phyloP scores from a whole-genome alignment of 345 rosid genomes.

The Murraya paniculata region DNA sequence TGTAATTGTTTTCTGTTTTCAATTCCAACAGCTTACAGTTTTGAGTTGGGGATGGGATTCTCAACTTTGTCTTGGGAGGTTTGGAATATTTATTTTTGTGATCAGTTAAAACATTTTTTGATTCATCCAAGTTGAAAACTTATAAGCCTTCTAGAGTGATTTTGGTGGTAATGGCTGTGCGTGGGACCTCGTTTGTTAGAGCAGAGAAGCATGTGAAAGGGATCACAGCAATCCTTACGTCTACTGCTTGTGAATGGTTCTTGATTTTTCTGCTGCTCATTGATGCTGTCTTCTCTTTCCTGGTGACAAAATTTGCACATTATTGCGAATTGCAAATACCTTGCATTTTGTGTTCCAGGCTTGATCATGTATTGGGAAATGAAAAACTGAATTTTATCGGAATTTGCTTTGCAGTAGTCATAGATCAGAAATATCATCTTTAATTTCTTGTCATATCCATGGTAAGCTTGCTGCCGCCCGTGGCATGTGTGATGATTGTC shows the following conservation, averaged over 20 bases:
- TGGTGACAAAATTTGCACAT: conserved; percentile 59
- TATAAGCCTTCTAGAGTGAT: conserved; percentile 18
- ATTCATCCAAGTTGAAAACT: conserved; percentile 12
- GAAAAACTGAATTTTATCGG: conserved; percentile 43
- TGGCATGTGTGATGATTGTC: conserved; percentile 64
- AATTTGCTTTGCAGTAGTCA: conserved; percentile 59
- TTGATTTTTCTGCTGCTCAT: conserved; percentile 58
- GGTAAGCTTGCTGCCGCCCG: conserved; percentile 55
- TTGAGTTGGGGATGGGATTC: conserved; percentile 25
- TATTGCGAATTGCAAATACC: conserved; percentile 58
- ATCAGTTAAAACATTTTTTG: conserved; percentile 17
- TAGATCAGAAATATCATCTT: conserved; percentile 58
- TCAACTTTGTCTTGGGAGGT: conserved; percentile 17
- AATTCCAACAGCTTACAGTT: conserved; percentile 5
- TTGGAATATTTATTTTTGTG: conserved; percentile 3
- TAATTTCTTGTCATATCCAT: conserved; percentile 58
- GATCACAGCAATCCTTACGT: conserved; percentile 33
- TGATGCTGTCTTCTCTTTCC: conserved; percentile 56
- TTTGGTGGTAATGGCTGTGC: conserved; percentile 33
- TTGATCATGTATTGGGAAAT: conserved; percentile 49
- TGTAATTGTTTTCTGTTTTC: conserved; percentile 11
- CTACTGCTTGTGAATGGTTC: conserved; percentile 69
- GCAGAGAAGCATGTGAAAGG: conserved; percentile 26
- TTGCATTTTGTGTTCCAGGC: conserved; percentile 72
- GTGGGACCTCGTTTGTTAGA: conserved; percentile 19